Base-by-base conservation (phyloP, 2,329 filamentous ascomycete genomes). In the Fusarium sp. region DNA sequence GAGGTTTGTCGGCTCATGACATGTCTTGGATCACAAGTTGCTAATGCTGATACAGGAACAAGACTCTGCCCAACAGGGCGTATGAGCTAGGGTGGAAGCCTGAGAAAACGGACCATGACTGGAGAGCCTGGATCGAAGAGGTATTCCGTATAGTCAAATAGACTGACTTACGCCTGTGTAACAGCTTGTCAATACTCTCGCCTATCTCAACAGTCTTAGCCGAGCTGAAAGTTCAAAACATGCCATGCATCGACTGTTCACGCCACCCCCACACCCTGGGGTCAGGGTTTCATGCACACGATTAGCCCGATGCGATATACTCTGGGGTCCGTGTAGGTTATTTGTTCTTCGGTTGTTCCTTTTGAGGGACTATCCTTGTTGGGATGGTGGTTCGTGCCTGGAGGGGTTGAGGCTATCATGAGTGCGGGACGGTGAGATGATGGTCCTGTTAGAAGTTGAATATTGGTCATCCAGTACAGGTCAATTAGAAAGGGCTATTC, bases 21-120 rank as follows among this genome's bases (percentile, higher is more conserved):
- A 14, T 25, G 10, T n/a, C 14, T 13, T 16, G 6, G 9, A 30
- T 63, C 4, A 9, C 18, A 16, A 64, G 8, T 39, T 41, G 2
- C 66, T 69, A 2, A 71, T n/a, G 5, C 0, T 5, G 2, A 1
- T 39, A 6, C 13, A 72, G 69, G 34, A 66, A 66, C 25, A 66
- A 27, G 16, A 72, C 69, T 2, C 3, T 34, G 2, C 43, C 67
- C 2, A 25, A 57, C 16, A 20, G 37, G 4, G 63, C 69, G 2
- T 10, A 41, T 2, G 34, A 60, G 11, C 13, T 69, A 7, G 66
- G 52, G 6, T 72, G 69, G 69, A 60, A 61, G 16, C 66, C 63
- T 1, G 34, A 30, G n/a, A 66, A 56, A 34, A 56, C 41, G 4
- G 54, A 69, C 6, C n/a, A 50, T 32, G 54, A 70, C 27, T 72